Conservation (phyloP, 176 grass and related monocot species). For the Sorghum bicolor region Sorghum_bicolor_NCBIv3 NC_012872.2:58998501-58999000, state of each 20-base stretch:
- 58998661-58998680: background rate
- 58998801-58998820: too few relatives aligned
- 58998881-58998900: too few relatives aligned
- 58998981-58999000: too few relatives aligned
- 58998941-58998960: too few relatives aligned
- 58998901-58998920: too few relatives aligned
- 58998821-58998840: too few relatives aligned
- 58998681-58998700: background rate
- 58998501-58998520: conserved; percentile 14
- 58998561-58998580: conserved; percentile 22
- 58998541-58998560: conserved; percentile 22
- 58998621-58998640: background rate
- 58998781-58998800: background rate
- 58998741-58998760: conserved; percentile 3
- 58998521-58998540: background rate
- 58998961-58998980: too few relatives aligned
- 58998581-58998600: conserved; percentile 21
- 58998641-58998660: background rate
- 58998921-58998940: too few relatives aligned
- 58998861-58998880: too few relatives aligned
- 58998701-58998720: background rate
- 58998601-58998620: conserved; percentile 1
- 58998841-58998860: too few relatives aligned
- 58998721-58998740: background rate
- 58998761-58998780: background rate